These are phyloP conservation scores for Pleurozium schreberi DNA, from an alignment of 225 moss, liverwort and hornwort genomes.

Conservation along the genomic window DNA sequence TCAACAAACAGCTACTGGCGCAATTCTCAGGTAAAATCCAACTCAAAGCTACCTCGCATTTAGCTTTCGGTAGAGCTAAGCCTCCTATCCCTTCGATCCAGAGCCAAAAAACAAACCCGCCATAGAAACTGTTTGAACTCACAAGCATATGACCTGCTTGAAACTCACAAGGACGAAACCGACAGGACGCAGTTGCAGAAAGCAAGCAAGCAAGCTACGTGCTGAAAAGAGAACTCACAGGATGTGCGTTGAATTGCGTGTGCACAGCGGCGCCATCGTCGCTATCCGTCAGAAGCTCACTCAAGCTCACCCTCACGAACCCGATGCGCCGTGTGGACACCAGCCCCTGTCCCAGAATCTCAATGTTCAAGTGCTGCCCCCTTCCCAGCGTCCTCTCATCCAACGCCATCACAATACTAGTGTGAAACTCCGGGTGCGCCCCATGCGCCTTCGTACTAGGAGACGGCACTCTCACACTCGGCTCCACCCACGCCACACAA, in stretches of 20 bases:
- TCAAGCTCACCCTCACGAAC: constrained; percentile 13
- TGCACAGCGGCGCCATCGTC: neutral
- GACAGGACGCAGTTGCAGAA: neutral
- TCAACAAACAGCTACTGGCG: neutral
- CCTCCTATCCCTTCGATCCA: neutral
- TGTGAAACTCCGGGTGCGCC: constrained; percentile 10
- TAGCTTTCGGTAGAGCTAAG: neutral
- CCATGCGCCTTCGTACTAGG: constrained; percentile 12
- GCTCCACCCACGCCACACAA: constrained; percentile 41
- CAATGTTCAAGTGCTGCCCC: constrained; percentile 20
- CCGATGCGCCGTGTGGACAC: constrained; percentile 21
- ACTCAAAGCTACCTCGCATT: neutral
- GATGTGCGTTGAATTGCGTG: neutral
- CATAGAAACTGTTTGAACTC: neutral
- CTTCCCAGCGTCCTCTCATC: constrained; percentile 16
- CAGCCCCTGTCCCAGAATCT: constrained; percentile 25
- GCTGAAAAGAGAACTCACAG: neutral
- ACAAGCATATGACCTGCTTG: too few species aligned
- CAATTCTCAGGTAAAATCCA: neutral
- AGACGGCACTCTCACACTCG: constrained; percentile 28
- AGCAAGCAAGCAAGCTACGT: neutral
- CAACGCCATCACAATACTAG: constrained; percentile 4
- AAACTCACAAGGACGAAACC: neutral
- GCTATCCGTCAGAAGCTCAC: constrained; percentile 5
- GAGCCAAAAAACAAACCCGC: neutral